These are phyloP conservation scores for Escovopsis sp. DNA, from an alignment of 2,329 filamentous ascomycete genomes.

Conservation along the genomic window DNA sequence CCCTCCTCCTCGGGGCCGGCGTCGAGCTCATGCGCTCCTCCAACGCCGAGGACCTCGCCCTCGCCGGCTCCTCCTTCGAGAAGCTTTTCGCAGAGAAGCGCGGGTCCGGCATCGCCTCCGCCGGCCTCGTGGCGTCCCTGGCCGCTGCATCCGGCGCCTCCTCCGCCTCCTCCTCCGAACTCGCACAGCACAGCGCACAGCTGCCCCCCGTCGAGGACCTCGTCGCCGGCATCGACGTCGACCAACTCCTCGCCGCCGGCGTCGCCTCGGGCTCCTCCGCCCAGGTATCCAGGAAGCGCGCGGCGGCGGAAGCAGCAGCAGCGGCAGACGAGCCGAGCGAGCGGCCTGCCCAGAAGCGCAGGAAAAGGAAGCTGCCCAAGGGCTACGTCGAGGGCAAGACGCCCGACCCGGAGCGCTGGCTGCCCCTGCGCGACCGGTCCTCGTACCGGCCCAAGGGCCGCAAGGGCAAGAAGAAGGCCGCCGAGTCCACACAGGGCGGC, in stretches of 20 bases:
- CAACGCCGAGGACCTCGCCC: conserved; percentile 48
- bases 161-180: conserved; percentile 20
- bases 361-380: conserved; percentile 52
- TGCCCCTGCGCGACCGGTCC: conserved; percentile 78
- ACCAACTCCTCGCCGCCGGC: conserved; percentile 49
- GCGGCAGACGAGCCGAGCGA: conserved; percentile 14
- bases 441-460: conserved; percentile 82
- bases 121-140: conserved; percentile 75
- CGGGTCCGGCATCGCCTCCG: conserved; percentile 55
- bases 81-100: conserved; percentile 50
- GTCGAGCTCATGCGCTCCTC: conserved; percentile 66
- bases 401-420: conserved; percentile 82
- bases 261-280: conserved; percentile 28
- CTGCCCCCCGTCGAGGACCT: conserved; percentile 50
- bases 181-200: conserved; percentile 37
- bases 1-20: conserved; percentile 70
- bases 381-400: conserved; percentile 63
- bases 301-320: conserved; percentile 9
- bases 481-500: conserved; percentile 74
- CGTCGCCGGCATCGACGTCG: conserved; percentile 43
- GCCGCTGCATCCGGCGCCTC: conserved; percentile 40
- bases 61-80: conserved; percentile 67
- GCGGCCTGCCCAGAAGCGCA: conserved; percentile 36
- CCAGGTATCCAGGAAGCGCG: conserved; percentile 30
- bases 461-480: conserved; percentile 75